These are phyloP conservation scores for Boletus smithii DNA, from an alignment of 1,284 basidiomycete genomes.

Conservation along the genomic window DNA sequence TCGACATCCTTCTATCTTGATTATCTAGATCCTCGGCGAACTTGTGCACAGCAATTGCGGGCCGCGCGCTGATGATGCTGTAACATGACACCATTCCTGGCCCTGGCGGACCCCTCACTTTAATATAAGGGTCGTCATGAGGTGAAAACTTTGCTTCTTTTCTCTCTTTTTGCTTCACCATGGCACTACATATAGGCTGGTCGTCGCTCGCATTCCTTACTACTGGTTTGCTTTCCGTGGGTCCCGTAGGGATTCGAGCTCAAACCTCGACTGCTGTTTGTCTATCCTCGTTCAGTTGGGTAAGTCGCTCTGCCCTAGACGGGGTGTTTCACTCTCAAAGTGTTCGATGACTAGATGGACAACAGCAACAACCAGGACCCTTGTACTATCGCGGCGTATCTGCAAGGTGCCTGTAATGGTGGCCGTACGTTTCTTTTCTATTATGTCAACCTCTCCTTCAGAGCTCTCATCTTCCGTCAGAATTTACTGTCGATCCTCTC, in stretches of 20 bases:
- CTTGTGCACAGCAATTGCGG: neutral
- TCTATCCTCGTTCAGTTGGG: constrained; percentile 24
- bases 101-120: neutral
- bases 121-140: neutral
- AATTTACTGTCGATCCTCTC: constrained; percentile 21
- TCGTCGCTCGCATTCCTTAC: constrained; percentile 17
- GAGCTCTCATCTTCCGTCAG: constrained; percentile 19
- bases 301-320: constrained; percentile 5
- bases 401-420: constrained; percentile 30
- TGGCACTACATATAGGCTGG: constrained; percentile 16
- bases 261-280: constrained; percentile 23
- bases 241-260: constrained; percentile 17
- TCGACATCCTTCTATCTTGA: neutral
- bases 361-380: constrained; percentile 35
- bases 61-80: neutral
- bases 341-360: constrained; percentile 25
- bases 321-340: neutral
- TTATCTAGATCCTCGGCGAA: neutral
- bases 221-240: constrained; percentile 13
- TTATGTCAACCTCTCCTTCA: neutral
- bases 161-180: neutral
- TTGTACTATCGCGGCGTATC: constrained; percentile 35
- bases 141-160: neutral
- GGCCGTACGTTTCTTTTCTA: constrained; percentile 27
- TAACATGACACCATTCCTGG: constrained; percentile 10